These are phyloP conservation scores for Xylaria venustula DNA, from an alignment of 495 filamentous ascomycete species.

Conservation along the genomic window DNA sequence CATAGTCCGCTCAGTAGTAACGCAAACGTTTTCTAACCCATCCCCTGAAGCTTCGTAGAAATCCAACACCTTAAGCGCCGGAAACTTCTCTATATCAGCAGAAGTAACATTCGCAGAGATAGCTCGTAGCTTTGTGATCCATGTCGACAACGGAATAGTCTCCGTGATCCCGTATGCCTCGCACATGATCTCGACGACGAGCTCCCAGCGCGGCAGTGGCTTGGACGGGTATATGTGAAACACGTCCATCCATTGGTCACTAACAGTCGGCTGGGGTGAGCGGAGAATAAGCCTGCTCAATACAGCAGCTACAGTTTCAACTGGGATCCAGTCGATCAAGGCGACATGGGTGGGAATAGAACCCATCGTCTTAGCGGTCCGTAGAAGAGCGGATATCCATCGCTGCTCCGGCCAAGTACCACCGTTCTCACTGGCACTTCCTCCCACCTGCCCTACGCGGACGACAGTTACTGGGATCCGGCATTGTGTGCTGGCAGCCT, in stretches of 20 bases:
- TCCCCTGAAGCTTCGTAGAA: neutral
- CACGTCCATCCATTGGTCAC: neutral
- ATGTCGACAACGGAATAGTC: neutral
- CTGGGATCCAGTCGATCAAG: constrained; percentile 28
- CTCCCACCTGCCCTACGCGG: constrained; percentile 30
- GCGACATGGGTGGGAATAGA: constrained; percentile 12
- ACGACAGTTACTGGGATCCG: constrained; percentile 18
- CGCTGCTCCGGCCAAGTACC: constrained; percentile 22
- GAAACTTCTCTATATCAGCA: neutral
- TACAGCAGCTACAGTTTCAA: constrained; percentile 23
- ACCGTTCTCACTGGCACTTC: constrained; percentile 15
- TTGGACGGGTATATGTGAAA: constrained; percentile 1
- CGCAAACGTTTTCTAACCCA: neutral
- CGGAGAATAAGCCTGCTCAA: constrained; percentile 18
- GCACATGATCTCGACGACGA: neutral
- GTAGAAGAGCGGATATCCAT: constrained; percentile 26
- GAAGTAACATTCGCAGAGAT: neutral
- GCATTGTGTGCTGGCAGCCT: constrained; percentile 3
- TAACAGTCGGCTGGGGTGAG: neutral
- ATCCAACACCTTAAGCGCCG: constrained; percentile 12
- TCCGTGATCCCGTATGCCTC: neutral
- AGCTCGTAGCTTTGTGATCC: constrained; percentile 5
- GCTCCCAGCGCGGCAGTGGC: neutral
- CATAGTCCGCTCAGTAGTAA: neutral
- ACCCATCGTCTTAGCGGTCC: constrained; percentile 14